Evolutionary conservation across 768 basidiomycete species (phyloP).

Genomic region (Russula emetica): DNA sequence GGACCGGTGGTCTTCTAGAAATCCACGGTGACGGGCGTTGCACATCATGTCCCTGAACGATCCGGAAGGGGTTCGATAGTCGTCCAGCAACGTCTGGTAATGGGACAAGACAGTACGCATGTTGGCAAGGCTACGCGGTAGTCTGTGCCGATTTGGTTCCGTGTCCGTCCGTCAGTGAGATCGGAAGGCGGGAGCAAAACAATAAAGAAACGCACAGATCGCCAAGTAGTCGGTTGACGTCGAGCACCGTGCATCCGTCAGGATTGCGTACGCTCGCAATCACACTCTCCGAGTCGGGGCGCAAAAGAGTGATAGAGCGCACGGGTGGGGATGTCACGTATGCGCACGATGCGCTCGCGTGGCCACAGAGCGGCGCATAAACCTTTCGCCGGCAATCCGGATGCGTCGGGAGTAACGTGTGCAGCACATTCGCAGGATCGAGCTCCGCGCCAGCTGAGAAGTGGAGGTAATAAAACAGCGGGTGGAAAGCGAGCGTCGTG

Average conservation of each 20-base stretch:
- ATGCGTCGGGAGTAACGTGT: slow-evolving; percentile 24
- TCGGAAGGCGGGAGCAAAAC: too few species aligned
- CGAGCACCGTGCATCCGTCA: slow-evolving; percentile 28
- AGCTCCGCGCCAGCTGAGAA: slow-evolving; percentile 23
- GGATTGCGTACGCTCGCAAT: slow-evolving; percentile 28
- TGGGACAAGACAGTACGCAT: slow-evolving; percentile 27
- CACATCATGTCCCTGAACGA: slow-evolving; percentile 23
- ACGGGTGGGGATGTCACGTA: slow-evolving; percentile 27
- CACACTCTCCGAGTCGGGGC: slow-evolving; percentile 12
- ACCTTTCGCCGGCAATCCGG: slow-evolving; percentile 25
- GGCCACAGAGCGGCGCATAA: slow-evolving; percentile 25
- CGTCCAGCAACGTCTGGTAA: slow-evolving; percentile 25
- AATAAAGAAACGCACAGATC: slow-evolving; percentile 23
- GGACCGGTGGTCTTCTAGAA: slow-evolving; percentile 27
- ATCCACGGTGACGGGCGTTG: slow-evolving; percentile 19
- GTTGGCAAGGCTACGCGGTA: slow-evolving; percentile 23
- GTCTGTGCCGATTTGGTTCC: not conserved
- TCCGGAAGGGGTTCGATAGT: slow-evolving; percentile 12
- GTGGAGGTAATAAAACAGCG: slow-evolving; percentile 27
- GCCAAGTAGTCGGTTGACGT: slow-evolving; percentile 27
- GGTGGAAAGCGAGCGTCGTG: slow-evolving; percentile 26
- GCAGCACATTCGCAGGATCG: slow-evolving; percentile 21
- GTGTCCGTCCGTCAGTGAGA: not conserved
- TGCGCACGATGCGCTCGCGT: slow-evolving; percentile 24
- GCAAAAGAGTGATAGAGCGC: slow-evolving; percentile 22